Base-by-base conservation (phyloP, 2,329 filamentous ascomycete species). In the Curvularia spicifera region DNA sequence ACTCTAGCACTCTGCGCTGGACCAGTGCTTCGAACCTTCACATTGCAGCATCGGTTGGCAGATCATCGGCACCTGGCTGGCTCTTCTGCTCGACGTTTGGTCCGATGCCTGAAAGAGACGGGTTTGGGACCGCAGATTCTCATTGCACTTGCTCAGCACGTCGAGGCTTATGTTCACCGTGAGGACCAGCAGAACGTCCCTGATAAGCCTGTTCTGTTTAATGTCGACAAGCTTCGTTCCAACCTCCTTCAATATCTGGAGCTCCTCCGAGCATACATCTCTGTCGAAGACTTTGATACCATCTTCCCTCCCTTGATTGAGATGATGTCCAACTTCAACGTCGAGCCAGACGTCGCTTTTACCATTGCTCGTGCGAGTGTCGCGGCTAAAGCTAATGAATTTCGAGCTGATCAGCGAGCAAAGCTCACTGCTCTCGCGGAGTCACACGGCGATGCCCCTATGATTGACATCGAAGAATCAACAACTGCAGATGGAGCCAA, bases 181-280 rank as follows among this genome's bases (percentile, higher is more conserved):
- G 80, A 89, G 1, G 85, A 89, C 6, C 87, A 92, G 35, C 84
- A 89, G 4, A 87, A 92, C 29, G 89, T 91, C 0, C 93, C 96
- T 60, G 88, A 97, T 73, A 99, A 99, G 76, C 89, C 93, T 43
- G 80, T 98, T 12, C 91, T 91, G 2, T 92, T 92, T 51, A 88
- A 97, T 64, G 85, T 96, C 51, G 95, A 99, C 73, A 93, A 97
- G 73, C 89, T 96, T 20, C 91, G 97, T 66, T 87, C 91, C 59
- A 89, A 93, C 8, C 83, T 98, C 24, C 85, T 87, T 24, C 93
- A 97, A 70, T 99, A 96, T 71, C 83, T 98, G 18, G 95, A 98
- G 69, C 84, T 97, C 6, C 83, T 99, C 31, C 90, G 90, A 72
- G 91, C 87, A 72, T 96, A 93, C 70, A 79, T 97, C 29, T 83